A percentile compares a stretch with the other conserved stretches of the same genome.
These are phyloP conservation scores for Tetrapisispora fleetii DNA, from an alignment of 805 yeast species.

Conservation along the genomic window DNA sequence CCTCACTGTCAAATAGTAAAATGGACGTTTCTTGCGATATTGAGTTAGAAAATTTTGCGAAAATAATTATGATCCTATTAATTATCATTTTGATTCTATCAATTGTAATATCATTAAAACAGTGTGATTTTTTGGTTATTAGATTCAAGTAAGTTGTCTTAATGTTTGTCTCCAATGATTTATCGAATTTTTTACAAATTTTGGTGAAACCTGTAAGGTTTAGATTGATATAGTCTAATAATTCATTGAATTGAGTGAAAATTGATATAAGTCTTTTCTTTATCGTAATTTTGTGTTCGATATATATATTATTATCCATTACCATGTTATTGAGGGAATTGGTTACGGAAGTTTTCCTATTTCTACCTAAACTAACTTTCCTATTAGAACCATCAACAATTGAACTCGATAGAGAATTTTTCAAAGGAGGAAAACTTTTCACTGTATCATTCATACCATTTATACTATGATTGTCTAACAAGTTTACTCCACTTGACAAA, in stretches of 20 bases:
- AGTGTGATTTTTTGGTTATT: constrained; percentile 38
- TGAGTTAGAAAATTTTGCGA: constrained; percentile 36
- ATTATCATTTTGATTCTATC: constrained; percentile 42
- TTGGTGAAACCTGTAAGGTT: constrained; percentile 85
- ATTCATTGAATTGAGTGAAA: constrained; percentile 70
- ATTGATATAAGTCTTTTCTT: constrained; percentile 55
- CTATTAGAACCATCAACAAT: neutral
- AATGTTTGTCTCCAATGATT: constrained; percentile 54
- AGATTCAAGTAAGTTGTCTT: constrained; percentile 47
- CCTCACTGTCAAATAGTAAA: neutral
- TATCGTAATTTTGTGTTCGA: constrained; percentile 19
- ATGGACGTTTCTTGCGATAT: constrained; percentile 1
- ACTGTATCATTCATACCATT: neutral
- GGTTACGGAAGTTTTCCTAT: constrained; percentile 1
- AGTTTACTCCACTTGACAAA: neutral
- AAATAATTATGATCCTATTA: constrained; percentile 42
- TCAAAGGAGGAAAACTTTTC: constrained; percentile 1
- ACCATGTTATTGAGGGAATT: constrained; percentile 1
- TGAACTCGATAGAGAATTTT: constrained; percentile 1
- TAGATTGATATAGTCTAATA: constrained; percentile 72
- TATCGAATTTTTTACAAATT: constrained; percentile 87
- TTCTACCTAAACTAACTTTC: neutral
- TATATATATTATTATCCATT: constrained; percentile 4
- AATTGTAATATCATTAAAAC: constrained; percentile 44
- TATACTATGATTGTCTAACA: neutral